Base-by-base conservation (phyloP, 2,329 filamentous ascomycete genomes). In the Xylaria sp. region DNA sequence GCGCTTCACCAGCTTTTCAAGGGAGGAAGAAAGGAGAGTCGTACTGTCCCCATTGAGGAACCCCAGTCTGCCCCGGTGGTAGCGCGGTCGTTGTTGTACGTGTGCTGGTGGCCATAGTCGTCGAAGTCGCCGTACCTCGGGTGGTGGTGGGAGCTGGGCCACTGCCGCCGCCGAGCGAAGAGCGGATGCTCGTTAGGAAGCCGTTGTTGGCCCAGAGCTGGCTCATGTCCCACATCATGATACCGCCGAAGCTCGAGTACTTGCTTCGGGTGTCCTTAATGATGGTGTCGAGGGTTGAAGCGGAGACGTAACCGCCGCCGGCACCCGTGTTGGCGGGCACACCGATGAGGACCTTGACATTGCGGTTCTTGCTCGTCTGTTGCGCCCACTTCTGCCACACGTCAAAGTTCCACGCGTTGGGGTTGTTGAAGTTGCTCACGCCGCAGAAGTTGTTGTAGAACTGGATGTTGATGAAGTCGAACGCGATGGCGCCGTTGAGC, bases 401-500 rank as follows among this genome's bases (percentile, higher is more conserved):
- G 31, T 76, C 77, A 64, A 88, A 85, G 76, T 90, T 88, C 77
- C 85, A 90, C 66, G 81, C 83, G 54, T 76, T 79, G 1, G 76
- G 68, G 75, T 81, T 65, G 43, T 29, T 35, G 63, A 65, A 91
- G 27, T 79, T 80, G 63, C 79, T 74, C 1, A 85, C 75, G 15
- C 87, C 86, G 72, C 89, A 91, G 72, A 77, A 85, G 79, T 89
- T 90, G 80, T 89, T 89, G 75, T 89, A 89, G 75, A 89, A 89
- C 74, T 90, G 87, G 29, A 89, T 81, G 73, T 83, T 84, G 64
- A 89, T 74, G 25, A 84, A 86, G 71, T 89, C 87, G 61, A 89
- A 83, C 13, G 74, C 68, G 7, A 88, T 83, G 1, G 76, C 74
- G 0, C 79, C 82, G 60, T 81, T 75, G 35, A 90, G 79, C 73